Percentiles rank a stretch among this genome's conserved stretches.
phyloP scores from a whole-genome alignment of 2,329 filamentous ascomycete species.

The Tolypocladium endophyticum region DNA sequence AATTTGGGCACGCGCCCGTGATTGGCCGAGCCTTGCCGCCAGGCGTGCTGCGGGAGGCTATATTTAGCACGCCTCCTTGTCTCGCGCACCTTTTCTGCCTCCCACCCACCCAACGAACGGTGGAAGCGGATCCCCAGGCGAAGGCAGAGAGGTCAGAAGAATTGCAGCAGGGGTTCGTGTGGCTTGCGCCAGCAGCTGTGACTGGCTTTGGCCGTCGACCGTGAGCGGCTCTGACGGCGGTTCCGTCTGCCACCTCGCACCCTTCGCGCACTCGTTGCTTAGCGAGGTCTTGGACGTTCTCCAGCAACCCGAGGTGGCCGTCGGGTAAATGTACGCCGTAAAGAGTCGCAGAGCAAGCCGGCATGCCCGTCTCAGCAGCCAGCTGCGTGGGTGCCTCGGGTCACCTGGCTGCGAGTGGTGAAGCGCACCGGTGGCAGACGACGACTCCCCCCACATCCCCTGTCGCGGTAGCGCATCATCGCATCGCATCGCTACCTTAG shows the following conservation, averaged over 20 bases:
- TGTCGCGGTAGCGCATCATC: slow-evolving; percentile 1
- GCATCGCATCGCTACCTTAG: background rate
- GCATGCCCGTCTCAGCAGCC: background rate
- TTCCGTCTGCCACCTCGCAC: background rate
- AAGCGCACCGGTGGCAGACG: background rate
- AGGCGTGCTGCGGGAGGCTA: slow-evolving; percentile 17
- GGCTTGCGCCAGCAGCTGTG: background rate
- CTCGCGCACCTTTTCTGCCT: background rate
- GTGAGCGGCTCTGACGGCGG: background rate
- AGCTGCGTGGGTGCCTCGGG: background rate
- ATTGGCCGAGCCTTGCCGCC: slow-evolving; percentile 22
- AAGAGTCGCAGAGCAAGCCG: background rate
- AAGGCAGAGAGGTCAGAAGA: background rate
- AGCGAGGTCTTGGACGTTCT: background rate
- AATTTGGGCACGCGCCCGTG: slow-evolving; percentile 12
- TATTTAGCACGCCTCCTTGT: slow-evolving; percentile 17
- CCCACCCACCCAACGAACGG: background rate
- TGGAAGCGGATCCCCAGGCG: background rate
- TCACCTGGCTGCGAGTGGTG: background rate
- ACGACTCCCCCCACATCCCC: background rate
- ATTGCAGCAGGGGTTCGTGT: slow-evolving; percentile 5
- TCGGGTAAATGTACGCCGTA: background rate
- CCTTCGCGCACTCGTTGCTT: background rate
- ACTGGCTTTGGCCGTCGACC: background rate
- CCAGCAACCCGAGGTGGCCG: background rate